Percentiles rank a stretch among this genome's conserved stretches.
Conservation (phyloP, 148 eudicot species). For the Beta vulgaris region DNA sequence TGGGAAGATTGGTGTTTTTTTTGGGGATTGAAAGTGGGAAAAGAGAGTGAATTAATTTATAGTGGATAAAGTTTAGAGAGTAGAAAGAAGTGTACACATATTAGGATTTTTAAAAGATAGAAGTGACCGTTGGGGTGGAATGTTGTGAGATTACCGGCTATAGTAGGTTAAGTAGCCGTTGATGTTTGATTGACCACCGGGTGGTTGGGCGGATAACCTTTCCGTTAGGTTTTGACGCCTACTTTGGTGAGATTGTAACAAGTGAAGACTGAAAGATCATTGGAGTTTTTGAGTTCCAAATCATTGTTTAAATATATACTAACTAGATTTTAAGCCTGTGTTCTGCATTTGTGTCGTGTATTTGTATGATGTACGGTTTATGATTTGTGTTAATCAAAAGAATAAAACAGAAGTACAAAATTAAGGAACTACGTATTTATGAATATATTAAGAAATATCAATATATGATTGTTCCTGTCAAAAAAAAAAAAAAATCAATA, state of each 20-base stretch:
- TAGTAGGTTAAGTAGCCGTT: conserved; percentile 11
- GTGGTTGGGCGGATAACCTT: neutral
- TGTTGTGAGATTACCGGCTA: conserved; percentile 4
- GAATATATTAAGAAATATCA: too few species aligned
- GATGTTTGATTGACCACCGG: neutral
- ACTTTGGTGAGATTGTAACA: neutral
- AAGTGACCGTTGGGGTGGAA: conserved; percentile 2
- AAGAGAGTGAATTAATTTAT: neutral
- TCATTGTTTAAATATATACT: too few species aligned
- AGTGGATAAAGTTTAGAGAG: neutral
- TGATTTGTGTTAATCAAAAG: too few species aligned
- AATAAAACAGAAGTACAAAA: too few species aligned
- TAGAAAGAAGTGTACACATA: neutral
- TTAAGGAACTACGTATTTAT: too few species aligned
- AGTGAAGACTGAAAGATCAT: too few species aligned
- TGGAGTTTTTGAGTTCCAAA: too few species aligned
- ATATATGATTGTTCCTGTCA: too few species aligned
- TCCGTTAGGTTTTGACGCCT: neutral
- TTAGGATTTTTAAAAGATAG: neutral
- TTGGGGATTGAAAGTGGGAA: neutral
- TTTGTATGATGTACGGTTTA: too few species aligned
- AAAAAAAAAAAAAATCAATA: too few species aligned
- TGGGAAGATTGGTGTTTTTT: neutral
- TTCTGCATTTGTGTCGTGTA: too few species aligned
- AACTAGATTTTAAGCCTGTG: too few species aligned